phyloP scores from a whole-genome alignment of 2,329 filamentous ascomycete species.

The Fusarium robinianum region DNA sequence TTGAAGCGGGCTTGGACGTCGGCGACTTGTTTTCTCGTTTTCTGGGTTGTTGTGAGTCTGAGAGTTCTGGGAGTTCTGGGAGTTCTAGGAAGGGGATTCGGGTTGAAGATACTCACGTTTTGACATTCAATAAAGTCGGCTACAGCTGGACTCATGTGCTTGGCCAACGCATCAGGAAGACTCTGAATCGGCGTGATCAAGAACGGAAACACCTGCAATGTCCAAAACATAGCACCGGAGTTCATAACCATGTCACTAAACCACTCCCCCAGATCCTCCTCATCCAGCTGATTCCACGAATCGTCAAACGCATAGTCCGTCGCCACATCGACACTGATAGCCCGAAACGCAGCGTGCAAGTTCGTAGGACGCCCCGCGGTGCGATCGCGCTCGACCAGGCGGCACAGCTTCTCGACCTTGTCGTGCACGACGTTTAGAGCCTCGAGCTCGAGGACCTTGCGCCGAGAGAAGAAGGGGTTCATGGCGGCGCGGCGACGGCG shows the following conservation, averaged over 20 bases:
- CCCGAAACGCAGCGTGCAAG: slow-evolving; percentile 17
- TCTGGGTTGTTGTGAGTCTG: too few species aligned
- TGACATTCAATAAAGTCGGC: slow-evolving; percentile 8
- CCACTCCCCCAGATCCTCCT: slow-evolving; percentile 16
- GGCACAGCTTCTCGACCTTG: slow-evolving; percentile 37
- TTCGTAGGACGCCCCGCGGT: slow-evolving; percentile 6
- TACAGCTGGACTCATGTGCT: slow-evolving; percentile 7
- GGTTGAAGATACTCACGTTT: slow-evolving; percentile 3
- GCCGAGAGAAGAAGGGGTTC: slow-evolving; percentile 50
- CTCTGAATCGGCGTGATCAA: slow-evolving; percentile 1
- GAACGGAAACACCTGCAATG: slow-evolving; percentile 11
- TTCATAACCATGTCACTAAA: slow-evolving; percentile 13
- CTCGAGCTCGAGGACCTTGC: slow-evolving; percentile 42
- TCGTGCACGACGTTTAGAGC: slow-evolving; percentile 40
- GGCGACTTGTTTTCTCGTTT: slow-evolving; percentile 7
- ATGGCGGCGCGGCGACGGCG: slow-evolving; percentile 46
- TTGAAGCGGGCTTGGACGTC: slow-evolving; percentile 9
- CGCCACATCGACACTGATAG: slow-evolving; percentile 20
- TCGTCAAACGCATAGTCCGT: slow-evolving; percentile 28
- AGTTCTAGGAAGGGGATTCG: too few species aligned
- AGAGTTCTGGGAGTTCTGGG: too few species aligned
- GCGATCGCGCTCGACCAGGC: slow-evolving; percentile 4
- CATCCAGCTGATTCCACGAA: slow-evolving; percentile 20
- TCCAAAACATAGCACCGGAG: slow-evolving; percentile 12
- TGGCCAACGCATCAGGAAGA: slow-evolving; percentile 5